Evolutionary conservation across 2,329 filamentous ascomycete genomes (phyloP).

Genomic region (Fusarium zealandicum): DNA sequence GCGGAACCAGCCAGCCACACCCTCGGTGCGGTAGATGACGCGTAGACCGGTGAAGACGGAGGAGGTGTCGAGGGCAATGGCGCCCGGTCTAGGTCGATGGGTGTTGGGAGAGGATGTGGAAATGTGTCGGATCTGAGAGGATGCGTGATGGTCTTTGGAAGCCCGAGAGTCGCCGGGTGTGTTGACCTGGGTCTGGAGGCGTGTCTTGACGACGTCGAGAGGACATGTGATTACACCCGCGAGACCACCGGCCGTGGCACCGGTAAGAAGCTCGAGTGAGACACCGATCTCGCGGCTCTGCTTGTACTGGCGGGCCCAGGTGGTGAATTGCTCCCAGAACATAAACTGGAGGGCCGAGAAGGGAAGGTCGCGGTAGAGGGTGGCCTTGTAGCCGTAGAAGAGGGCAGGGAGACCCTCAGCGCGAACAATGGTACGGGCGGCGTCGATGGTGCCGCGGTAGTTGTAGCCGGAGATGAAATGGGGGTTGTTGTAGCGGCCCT

Average conservation of each 20-base stretch:
- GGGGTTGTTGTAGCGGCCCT: constrained; percentile 94
- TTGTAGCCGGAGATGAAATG: constrained; percentile 96
- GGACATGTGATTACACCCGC: constrained; percentile 95
- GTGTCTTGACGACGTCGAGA: constrained; percentile 95
- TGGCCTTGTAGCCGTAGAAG: constrained; percentile 97
- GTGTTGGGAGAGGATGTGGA: constrained; percentile 91
- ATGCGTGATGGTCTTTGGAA: constrained; percentile 48
- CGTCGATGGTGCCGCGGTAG: constrained; percentile 85
- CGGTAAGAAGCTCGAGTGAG: constrained; percentile 85
- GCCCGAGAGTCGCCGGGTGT: constrained; percentile 43
- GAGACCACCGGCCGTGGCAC: constrained; percentile 87
- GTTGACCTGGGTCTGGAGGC: constrained; percentile 88
- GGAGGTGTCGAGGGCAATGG: constrained; percentile 83
- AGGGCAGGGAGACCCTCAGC: constrained; percentile 84
- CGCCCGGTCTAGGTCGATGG: constrained; percentile 78
- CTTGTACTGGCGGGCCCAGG: constrained; percentile 79
- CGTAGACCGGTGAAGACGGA: constrained; percentile 84
- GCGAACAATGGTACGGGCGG: constrained; percentile 82
- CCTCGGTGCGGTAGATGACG: constrained; percentile 90
- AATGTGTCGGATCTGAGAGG: constrained; percentile 71
- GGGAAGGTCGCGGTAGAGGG: constrained; percentile 89
- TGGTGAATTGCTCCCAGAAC: constrained; percentile 95
- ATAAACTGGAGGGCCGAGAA: constrained; percentile 98
- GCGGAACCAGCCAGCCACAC: constrained; percentile 88
- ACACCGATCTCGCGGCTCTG: constrained; percentile 85